Base-by-base conservation (phyloP, 768 basidiomycete genomes). In the Favolaschia claudopus region DNA sequence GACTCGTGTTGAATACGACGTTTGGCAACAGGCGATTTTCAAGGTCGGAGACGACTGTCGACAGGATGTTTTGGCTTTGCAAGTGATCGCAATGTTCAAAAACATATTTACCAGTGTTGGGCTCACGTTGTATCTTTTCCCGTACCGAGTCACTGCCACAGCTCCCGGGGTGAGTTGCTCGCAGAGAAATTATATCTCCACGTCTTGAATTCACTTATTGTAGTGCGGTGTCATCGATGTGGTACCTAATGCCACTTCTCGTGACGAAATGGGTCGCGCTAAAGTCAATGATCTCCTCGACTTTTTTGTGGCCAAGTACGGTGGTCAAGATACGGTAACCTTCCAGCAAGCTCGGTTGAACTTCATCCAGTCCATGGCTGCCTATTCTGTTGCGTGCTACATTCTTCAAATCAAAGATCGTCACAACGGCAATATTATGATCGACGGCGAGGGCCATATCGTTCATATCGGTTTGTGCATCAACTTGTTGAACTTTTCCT, bases 381-480 rank as follows among this genome's bases (percentile, higher is more conserved):
- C 95, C 10, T 99, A 99, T 74, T 99, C 96, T 29, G 90, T 99
- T 24, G 94, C 95, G 8, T 99, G 96, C 73, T 99, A 97, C 72
- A 95, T 99, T 64, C 76, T 99, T 39, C 97, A 99, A 74, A 96
- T 99, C 78, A 99, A 99, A 77, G 97, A 99, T 71, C 79, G 97
- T 34, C 97, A 99, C 73, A 99, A 99, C 69, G 97, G 97, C 27
- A 99, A 99, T 72, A 99, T 99, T 71, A 98, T 99, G 96, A 96
- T 99, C 58, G 97, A 99, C 71, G 95, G 91, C 3, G 93, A 96
- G 58, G 97, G 97, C 0, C 96, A 98, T 71, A 96, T 99, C 57
- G 85, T 98, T 5, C 97, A 99, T 72, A 86, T 99, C 65, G 96
- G 95, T 95, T 57, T 38, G 89, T 71, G 17, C n/a, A n/a, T n/a